Evolutionary conservation across 495 filamentous ascomycete species (phyloP), one percentile per base, ranked within the genome.

Genomic region (Hyaloscypha hepaticicola): DNA sequence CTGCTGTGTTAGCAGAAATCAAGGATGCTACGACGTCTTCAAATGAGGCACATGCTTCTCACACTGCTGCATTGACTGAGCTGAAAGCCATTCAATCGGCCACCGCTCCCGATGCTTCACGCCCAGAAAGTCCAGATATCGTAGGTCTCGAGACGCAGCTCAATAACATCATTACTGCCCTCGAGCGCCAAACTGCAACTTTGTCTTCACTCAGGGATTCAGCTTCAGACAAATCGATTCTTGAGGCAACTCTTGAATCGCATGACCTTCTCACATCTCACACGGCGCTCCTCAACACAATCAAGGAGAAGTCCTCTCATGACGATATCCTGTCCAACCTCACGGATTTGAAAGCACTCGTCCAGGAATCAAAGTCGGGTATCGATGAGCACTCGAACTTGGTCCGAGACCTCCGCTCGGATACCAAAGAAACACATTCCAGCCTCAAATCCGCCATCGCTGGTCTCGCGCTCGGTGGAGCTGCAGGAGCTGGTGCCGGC

Each of bases 261-360:
- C 53, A 64, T 29, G 55, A 50, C 2, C 26, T 69, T 5, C 38
- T 68, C 27, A 41, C 45, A 9, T 61, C 65, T 25, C 68, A 70
- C 14, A 55, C 61, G 14, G 8, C 65, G 14, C 33, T 67, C 7
- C 63, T 71, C 19, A 51, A 62, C 21, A 31, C 55, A 8, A 63
- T 69, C 53, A 65, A 69, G 27, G 38, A 41, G 16, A 22, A 22
- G 9, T 58, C 7, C 16, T 64, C 63, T 22, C 34, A 65, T 25
- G 57, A 66, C 34, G 66, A 69, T 26, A 66, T 72, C n/a, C 22
- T 64, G 5, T 38, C 52, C 31, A 65, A 63, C 48, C 56, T 72
- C 21, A 28, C 56, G n/a, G 51, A 38, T 14, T 45, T 72, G 26
- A 72, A 69, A 59, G 19, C 64, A 9, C n/a, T 64, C 3, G 26